phyloP scores from a whole-genome alignment of 768 basidiomycete genomes.

The Naganishia friedmannii region DNA sequence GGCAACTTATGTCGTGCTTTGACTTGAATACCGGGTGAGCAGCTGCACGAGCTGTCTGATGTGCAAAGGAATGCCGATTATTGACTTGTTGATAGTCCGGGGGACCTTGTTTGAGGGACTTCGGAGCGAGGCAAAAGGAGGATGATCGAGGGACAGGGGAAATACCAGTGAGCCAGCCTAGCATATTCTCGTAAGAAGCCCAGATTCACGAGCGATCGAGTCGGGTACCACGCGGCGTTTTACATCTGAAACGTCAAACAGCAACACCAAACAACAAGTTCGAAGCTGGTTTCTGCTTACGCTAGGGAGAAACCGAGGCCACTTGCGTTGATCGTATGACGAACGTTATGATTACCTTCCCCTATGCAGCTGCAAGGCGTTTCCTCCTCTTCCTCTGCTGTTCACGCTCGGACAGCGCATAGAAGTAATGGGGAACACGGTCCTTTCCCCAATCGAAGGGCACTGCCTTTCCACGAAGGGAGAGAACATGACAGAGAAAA shows the following conservation, averaged over 20 bases:
- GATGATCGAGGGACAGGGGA: not conserved
- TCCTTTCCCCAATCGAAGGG: slow-evolving; percentile 19
- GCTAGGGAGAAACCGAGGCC: not conserved
- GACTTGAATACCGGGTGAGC: not conserved
- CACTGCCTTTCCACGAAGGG: slow-evolving; percentile 5
- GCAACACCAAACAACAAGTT: too few species aligned
- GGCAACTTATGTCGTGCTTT: not conserved
- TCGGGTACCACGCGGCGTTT: too few species aligned
- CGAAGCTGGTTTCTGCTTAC: too few species aligned
- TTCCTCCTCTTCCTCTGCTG: not conserved
- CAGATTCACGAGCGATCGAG: too few species aligned
- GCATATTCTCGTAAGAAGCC: too few species aligned
- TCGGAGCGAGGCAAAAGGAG: slow-evolving; percentile 5
- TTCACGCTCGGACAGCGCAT: slow-evolving; percentile 17
- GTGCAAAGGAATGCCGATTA: not conserved
- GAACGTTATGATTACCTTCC: not conserved
- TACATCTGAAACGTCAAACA: too few species aligned
- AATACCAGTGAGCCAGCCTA: not conserved
- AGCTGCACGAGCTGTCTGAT: not conserved
- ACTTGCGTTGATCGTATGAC: not conserved
- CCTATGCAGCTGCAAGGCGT: not conserved
- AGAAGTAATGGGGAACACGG: not conserved
- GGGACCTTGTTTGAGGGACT: not conserved
- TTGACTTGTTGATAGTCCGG: not conserved
- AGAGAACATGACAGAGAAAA: not conserved